These are phyloP conservation scores for Monosporascus sp. DNA, from an alignment of 2,329 filamentous ascomycete genomes.

Conservation along the genomic window DNA sequence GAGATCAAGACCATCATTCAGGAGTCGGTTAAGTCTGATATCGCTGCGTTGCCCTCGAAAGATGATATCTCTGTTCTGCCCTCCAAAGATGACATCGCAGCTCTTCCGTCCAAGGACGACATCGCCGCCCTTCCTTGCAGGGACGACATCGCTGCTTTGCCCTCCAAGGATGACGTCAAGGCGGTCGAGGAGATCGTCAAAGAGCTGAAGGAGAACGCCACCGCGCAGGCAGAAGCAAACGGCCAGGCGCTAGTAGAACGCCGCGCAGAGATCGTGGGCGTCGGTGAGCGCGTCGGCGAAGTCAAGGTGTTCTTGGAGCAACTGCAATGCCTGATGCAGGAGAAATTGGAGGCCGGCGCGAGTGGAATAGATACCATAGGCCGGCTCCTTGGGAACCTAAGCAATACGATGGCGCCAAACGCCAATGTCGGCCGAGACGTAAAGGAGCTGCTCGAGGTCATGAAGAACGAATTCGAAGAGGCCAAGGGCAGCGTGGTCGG, in stretches of 20 bases:
- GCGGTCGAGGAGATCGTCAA: conserved; percentile 66
- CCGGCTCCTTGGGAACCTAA: conserved; percentile 62
- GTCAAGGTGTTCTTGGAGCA: conserved; percentile 74
- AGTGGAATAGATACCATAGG: conserved; percentile 69
- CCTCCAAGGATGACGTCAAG: conserved; percentile 73
- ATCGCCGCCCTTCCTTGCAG: conserved; percentile 54
- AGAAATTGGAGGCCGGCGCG: conserved; percentile 71
- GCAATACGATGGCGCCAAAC: conserved; percentile 57
- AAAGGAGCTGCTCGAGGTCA: conserved; percentile 66
- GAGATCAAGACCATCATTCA: conserved; percentile 79
- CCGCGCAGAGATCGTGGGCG: conserved; percentile 74
- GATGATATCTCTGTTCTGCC: conserved; percentile 68
- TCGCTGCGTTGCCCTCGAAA: conserved; percentile 55
- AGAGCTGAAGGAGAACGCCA: conserved; percentile 65
- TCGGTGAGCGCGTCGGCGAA: conserved; percentile 73
- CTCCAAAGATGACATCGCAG: conserved; percentile 63
- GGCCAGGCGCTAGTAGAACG: conserved; percentile 78
- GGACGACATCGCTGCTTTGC: conserved; percentile 62
- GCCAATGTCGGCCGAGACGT: conserved; percentile 57
- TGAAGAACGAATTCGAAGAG: conserved; percentile 85
- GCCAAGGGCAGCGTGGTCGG: conserved; percentile 75
- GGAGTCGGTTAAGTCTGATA: conserved; percentile 65
- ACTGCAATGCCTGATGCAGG: conserved; percentile 70
- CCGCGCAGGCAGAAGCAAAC: conserved; percentile 66
- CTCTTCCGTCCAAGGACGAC: conserved; percentile 71